Conservation (phyloP, 495 filamentous ascomycete genomes). For the Clohesyomyces aquaticus region DNA sequence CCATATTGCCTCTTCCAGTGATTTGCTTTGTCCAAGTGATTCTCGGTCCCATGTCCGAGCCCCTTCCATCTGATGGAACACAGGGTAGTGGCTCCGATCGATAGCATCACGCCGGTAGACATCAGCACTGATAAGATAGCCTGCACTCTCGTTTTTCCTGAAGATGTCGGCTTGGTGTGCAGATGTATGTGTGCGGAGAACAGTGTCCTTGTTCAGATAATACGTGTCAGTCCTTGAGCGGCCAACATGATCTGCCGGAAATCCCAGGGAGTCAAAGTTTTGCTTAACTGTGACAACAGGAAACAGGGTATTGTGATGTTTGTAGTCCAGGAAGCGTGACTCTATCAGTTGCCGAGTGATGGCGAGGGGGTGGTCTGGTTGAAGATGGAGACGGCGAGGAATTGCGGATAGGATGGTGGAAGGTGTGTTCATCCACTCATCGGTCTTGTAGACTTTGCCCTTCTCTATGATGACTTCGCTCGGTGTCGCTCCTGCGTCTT, state of each 20-base stretch:
- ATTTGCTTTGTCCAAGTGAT: slow-evolving; percentile 58
- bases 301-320: slow-evolving; percentile 73
- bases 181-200: slow-evolving; percentile 89
- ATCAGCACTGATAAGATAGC: slow-evolving; percentile 91
- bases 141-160: slow-evolving; percentile 65
- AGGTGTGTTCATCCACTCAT: slow-evolving; percentile 86
- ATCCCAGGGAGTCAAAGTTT: slow-evolving; percentile 96
- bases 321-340: slow-evolving; percentile 79
- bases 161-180: slow-evolving; percentile 93
- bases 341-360: slow-evolving; percentile 93
- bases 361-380: slow-evolving; percentile 83
- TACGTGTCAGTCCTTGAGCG: slow-evolving; percentile 89
- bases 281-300: slow-evolving; percentile 84
- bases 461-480: slow-evolving; percentile 61
- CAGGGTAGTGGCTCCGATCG: slow-evolving; percentile 90
- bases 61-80: slow-evolving; percentile 99
- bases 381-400: slow-evolving; percentile 76
- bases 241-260: slow-evolving; percentile 86
- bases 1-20: slow-evolving; percentile 48
- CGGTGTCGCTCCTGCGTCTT: slow-evolving; percentile 16
- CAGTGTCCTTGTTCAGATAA: slow-evolving; percentile 83
- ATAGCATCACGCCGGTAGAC: slow-evolving; percentile 95
- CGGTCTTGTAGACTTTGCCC: slow-evolving; percentile 64
- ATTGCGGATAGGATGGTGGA: slow-evolving; percentile 72
- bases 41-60: slow-evolving; percentile 84